Evolutionary conservation across 2,329 filamentous ascomycete genomes (phyloP).

Genomic region (Lasiodiplodia hormozganensis): DNA sequence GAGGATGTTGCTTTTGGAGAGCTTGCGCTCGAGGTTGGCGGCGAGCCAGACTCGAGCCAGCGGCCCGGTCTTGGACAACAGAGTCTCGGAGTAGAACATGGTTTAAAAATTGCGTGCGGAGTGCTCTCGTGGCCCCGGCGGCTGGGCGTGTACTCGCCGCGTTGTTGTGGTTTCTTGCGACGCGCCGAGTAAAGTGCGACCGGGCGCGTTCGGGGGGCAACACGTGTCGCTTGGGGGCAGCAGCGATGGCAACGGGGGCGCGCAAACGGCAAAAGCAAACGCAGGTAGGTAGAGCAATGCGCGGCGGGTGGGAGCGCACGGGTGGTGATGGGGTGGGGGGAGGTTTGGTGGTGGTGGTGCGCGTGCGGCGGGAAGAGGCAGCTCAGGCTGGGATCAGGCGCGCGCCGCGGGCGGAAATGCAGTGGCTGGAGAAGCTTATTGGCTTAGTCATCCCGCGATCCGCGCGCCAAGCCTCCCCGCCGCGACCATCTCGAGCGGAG

Average conservation of each 20-base stretch:
- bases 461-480: conserved; percentile 19
- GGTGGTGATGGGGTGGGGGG: conserved; percentile 25
- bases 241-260: not conserved
- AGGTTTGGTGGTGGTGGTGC: conserved; percentile 15
- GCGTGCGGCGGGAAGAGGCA: conserved; percentile 11
- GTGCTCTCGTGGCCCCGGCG: conserved; percentile 3
- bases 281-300: not conserved
- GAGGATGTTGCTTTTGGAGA: conserved; percentile 94
- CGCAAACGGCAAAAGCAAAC: not conserved
- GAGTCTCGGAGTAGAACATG: conserved; percentile 98
- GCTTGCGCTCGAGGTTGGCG: conserved; percentile 96
- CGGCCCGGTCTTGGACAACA: conserved; percentile 95
- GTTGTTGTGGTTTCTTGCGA: conserved; percentile 27
- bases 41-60: conserved; percentile 98
- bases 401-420: not conserved
- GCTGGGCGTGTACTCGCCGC: conserved; percentile 24
- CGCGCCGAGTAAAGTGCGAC: conserved; percentile 26
- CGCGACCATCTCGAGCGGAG: not conserved
- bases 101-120: conserved; percentile 21
- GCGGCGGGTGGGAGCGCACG: not conserved
- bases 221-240: conserved; percentile 13
- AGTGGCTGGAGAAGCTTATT: conserved; percentile 26
- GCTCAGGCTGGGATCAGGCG: not conserved
- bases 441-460: conserved; percentile 26
- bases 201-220: conserved; percentile 26